Evolutionary conservation across 441 rosid genomes (phyloP), one percentile per base, ranked within the genome.

Genomic region (Iberis amara): DNA sequence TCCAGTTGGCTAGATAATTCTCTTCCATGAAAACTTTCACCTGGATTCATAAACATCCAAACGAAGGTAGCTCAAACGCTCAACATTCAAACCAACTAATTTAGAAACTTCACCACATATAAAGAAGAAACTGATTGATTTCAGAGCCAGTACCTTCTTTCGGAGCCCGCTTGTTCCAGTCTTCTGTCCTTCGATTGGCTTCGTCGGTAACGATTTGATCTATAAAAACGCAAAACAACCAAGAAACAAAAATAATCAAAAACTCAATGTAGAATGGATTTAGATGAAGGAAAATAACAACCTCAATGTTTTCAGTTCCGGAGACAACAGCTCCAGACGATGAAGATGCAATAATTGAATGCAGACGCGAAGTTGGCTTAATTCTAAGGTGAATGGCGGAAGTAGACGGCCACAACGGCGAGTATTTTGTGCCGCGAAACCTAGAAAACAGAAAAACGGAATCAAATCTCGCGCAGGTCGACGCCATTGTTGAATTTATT

Each of bases 91-190:
- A 18, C 21, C 21, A 18, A 18, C 21, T 18, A 18, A 18, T 18
- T 18, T 18, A 18, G 21, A 1, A 18, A 18, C 21, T 18, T 18
- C 21, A 18, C 21, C 21, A 18, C 21, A 18, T 18, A 18, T 18
- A 18, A 18, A 18, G 21, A 18, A 18, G 3, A 18, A 18, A 18
- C 3, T 18, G 8, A 28, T 28, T 7, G 32, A 28, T 28, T 4
- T 4, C 1, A 28, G 32, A 9, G 11, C 7, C 4, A 35, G 6
- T 12, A 83, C 95, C 94, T 88, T 91, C 76, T 91, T 91, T 24
- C 98, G 73, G 15, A 88, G 94, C 3, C 96, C 94, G 54, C 94
- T 92, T 4, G 96, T 92, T 51, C 98, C 96, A 8, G 96, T 92
- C 76, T 83, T 92, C 64, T 83, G 96, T 13, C 94, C 98, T 35